These are phyloP conservation scores for Solanum ossicruentum DNA, from an alignment of 257 asterid species.

Conservation along the genomic window DNA sequence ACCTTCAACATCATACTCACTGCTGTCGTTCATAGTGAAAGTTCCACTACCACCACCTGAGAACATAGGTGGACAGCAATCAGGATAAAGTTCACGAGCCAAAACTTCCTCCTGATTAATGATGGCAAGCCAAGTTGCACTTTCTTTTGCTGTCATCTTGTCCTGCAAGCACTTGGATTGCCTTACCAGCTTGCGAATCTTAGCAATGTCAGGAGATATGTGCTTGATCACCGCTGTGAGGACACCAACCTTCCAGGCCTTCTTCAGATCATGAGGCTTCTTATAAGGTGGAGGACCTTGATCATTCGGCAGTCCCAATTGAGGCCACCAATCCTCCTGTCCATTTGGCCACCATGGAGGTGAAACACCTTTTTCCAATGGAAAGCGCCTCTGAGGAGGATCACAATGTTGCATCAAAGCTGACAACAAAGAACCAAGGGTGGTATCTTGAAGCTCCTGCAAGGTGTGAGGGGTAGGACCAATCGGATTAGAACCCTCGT, in stretches of 20 bases:
- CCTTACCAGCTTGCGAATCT: slow-evolving; percentile 44
- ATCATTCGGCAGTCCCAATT: slow-evolving; percentile 34
- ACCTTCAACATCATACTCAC: slow-evolving; percentile 50
- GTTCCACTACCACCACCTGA: slow-evolving; percentile 23
- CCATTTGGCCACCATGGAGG: slow-evolving; percentile 69
- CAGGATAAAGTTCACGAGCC: slow-evolving; percentile 49
- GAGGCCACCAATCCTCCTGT: slow-evolving; percentile 59
- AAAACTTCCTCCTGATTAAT: slow-evolving; percentile 47
- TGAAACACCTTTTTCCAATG: slow-evolving; percentile 40
- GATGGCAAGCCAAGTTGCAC: slow-evolving; percentile 54
- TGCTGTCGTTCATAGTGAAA: slow-evolving; percentile 17
- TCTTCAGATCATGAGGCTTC: slow-evolving; percentile 54
- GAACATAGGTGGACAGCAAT: slow-evolving; percentile 19
- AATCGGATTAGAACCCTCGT: slow-evolving; percentile 14
- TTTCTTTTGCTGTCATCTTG: slow-evolving; percentile 60
- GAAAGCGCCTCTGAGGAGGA: slow-evolving; percentile 56
- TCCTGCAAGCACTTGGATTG: slow-evolving; percentile 55
- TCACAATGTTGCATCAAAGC: slow-evolving; percentile 64
- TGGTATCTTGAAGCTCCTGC: slow-evolving; percentile 58
- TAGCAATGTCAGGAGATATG: slow-evolving; percentile 50
- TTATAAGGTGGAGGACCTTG: slow-evolving; percentile 48
- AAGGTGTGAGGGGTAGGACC: slow-evolving; percentile 51
- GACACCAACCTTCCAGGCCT: slow-evolving; percentile 65
- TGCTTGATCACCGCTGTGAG: slow-evolving; percentile 52
- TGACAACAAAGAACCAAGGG: slow-evolving; percentile 45